Conservation (phyloP, 441 rosid species). For the Eutrema salsugineum region DNA sequence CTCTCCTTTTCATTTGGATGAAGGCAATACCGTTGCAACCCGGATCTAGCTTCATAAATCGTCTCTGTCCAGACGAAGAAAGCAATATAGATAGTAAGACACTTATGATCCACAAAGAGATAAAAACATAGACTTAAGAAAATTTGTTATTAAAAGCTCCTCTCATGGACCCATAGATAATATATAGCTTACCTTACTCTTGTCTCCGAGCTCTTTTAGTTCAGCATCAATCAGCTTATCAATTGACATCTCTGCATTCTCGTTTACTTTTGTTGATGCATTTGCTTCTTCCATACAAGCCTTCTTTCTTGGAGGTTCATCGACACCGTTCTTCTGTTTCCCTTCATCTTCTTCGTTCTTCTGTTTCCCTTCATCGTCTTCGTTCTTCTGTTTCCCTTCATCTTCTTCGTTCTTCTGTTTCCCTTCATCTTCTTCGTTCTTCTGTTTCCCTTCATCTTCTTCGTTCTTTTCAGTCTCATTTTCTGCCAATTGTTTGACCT, state of each 20-base stretch:
- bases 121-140: background rate
- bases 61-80: slow-evolving; percentile 49
- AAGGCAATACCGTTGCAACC: slow-evolving; percentile 86
- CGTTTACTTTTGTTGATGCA: slow-evolving; percentile 33
- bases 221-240: slow-evolving; percentile 95
- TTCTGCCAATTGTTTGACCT: slow-evolving; percentile 32
- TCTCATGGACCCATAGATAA: background rate
- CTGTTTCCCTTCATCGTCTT: slow-evolving; percentile 39
- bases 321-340: slow-evolving; percentile 31
- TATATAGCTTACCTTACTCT: slow-evolving; percentile 53
- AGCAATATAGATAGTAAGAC: background rate
- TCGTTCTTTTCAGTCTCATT: slow-evolving; percentile 23
- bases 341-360: slow-evolving; percentile 30
- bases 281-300: slow-evolving; percentile 55
- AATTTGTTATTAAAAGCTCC: background rate
- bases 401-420: slow-evolving; percentile 29
- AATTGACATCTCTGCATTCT: slow-evolving; percentile 57
- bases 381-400: slow-evolving; percentile 32
- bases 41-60: slow-evolving; percentile 72
- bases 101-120: background rate
- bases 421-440: no score
- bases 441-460: slow-evolving; percentile 31
- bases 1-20: slow-evolving; percentile 86
- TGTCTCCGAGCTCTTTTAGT: slow-evolving; percentile 86
- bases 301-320: slow-evolving; percentile 68